Conservation (phyloP, 2,329 filamentous ascomycete species). For the Colletotrichum sp. region DNA sequence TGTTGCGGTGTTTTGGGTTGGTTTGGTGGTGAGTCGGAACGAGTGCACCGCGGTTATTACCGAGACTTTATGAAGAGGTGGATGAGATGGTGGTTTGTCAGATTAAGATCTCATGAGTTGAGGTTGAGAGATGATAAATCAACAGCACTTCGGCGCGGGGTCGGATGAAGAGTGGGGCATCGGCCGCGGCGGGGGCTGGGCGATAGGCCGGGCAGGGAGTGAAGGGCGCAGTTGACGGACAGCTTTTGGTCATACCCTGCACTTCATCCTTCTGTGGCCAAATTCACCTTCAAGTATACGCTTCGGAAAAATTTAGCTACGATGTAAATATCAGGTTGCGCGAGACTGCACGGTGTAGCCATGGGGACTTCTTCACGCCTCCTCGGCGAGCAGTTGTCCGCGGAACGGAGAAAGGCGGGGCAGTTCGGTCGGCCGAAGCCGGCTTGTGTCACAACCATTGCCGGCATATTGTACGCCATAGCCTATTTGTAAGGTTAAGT, state of each 20-base stretch:
- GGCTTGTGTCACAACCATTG: not conserved
- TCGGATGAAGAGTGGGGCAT: not conserved
- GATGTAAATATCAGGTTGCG: too few relatives aligned
- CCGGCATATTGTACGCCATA: too few relatives aligned
- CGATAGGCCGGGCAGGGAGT: not conserved
- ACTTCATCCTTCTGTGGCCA: too few relatives aligned
- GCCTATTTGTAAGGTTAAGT: too few relatives aligned
- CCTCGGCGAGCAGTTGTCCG: not conserved
- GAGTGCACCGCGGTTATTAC: accelerated
- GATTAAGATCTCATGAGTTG: not conserved
- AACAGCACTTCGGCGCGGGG: not conserved
- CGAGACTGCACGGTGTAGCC: too few relatives aligned
- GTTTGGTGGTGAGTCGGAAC: too few relatives aligned
- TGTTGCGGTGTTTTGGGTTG: not conserved
- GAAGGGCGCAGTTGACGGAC: not conserved
- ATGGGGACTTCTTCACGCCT: not conserved
- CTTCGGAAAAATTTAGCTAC: not conserved
- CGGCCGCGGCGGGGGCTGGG: not conserved
- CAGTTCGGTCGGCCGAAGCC: not conserved
- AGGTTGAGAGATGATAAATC: not conserved
- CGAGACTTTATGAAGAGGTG: not conserved
- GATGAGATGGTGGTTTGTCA: not conserved
- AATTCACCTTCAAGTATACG: not conserved
- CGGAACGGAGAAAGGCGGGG: not conserved
- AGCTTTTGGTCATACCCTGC: not conserved